Evolutionary conservation across 345 rosid genomes (phyloP), one percentile per base, ranked within the genome.

Genomic region (Eucalyptus shirleyi): DNA sequence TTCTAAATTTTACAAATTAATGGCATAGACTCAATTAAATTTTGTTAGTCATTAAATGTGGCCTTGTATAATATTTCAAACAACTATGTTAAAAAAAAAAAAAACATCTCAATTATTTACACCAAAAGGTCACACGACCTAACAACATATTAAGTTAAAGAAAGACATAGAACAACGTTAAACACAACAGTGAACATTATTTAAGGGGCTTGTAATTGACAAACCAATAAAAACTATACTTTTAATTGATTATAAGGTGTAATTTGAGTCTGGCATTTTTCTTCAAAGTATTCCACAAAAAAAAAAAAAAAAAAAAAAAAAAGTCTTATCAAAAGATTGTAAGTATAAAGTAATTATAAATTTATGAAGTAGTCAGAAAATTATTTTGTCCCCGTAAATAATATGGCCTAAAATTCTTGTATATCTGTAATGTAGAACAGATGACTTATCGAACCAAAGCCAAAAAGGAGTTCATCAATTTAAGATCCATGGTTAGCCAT

Each of bases 61-160:
- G 16, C 13, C 16, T 49, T 49, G 1, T 49, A 13, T 49, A 4
- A 49, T 49, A 49, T 49, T 2, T 49, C 16, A 49, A 49, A 49
- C 0, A 1, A 13, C 50, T 0, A 2, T 49, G 15, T 49, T 1
- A 4, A 49, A 49, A 47, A 10, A 44, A 4, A 4, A 49, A 49
- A 47, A 10, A 44, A 2, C 45, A 44, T 8, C 45, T 44, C 3
- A 44, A 8, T 44, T 34, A 34, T 34, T 34, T 34, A 34, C 37
- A 34, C 37, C 37, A 34, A 34, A 34, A 34, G 37, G 37, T 34
- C 37, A 3, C 37, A 3, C 3, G 37, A 34, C 37, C 37, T 8
- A 8, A 37, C 37, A 37, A 37, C 37, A 37, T 37, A 37, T 37
- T 34, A 34, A 34, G 37, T 34, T 34, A 34, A 34, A 34, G 37